Conservation (phyloP, 2,329 filamentous ascomycete genomes). For the Apiospora arundinis region DNA sequence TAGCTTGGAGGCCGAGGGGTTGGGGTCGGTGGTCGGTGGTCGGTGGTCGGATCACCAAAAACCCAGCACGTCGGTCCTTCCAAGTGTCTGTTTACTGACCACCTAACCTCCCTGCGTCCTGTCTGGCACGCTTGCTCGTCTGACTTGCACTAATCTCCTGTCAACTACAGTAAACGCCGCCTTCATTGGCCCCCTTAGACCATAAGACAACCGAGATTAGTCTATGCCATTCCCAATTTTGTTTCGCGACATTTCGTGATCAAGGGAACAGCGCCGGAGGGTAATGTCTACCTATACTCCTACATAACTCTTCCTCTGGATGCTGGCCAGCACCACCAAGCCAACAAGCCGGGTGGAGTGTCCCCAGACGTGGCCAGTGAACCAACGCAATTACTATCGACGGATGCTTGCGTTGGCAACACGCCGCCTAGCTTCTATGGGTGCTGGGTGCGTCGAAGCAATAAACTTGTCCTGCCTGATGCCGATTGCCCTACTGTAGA, state of each 20-base stretch:
- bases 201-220: not conserved
- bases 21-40: not conserved
- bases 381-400: not conserved
- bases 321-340: no score
- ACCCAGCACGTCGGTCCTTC: not conserved
- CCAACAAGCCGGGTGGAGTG: no score
- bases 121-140: no score
- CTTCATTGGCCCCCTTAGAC: not conserved
- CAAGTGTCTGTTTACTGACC: no score
- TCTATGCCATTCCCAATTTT: not conserved
- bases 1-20: not conserved
- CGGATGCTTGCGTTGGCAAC: not conserved
- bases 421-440: not conserved
- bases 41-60: not conserved
- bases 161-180: not conserved
- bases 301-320: no score
- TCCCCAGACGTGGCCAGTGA: not conserved
- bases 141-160: constrained; percentile 1
- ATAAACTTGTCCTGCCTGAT: no score
- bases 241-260: not conserved
- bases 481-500: no score
- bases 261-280: not conserved
- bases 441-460: no score
- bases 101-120: no score
- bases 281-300: no score